Percentiles rank a stretch among this genome's conserved stretches.
Evolutionary conservation across 441 rosid genomes (phyloP).

Genomic region (Erodium moschatum): DNA sequence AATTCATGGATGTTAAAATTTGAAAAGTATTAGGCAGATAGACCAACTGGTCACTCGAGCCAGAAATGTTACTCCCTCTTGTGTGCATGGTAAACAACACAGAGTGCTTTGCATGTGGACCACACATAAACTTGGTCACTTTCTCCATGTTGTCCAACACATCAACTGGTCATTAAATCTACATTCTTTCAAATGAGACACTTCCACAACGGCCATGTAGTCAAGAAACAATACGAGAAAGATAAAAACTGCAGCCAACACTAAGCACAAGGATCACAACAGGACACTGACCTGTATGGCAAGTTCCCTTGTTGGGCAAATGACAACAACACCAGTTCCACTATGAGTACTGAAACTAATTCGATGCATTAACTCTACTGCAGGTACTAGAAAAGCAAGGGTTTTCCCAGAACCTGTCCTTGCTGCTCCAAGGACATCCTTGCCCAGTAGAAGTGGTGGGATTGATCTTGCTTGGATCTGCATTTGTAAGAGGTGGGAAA

Average conservation of each 20-base stretch:
- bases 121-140: too few species aligned
- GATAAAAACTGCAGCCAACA: background rate
- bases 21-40: too few species aligned
- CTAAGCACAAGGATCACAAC: background rate
- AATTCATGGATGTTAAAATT: too few species aligned
- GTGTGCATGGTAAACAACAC: too few species aligned
- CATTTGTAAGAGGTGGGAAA: conserved; percentile 17
- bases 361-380: conserved; percentile 68
- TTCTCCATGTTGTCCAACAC: too few species aligned
- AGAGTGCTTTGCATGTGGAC: too few species aligned
- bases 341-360: conserved; percentile 57
- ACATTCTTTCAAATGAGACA: too few species aligned
- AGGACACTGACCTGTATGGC: conserved; percentile 68
- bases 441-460: conserved; percentile 62
- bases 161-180: too few species aligned
- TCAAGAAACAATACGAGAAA: background rate
- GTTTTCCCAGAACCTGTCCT: conserved; percentile 98
- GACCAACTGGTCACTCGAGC: too few species aligned
- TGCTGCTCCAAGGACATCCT: conserved; percentile 94
- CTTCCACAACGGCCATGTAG: background rate
- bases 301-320: conserved; percentile 94
- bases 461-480: conserved; percentile 88
- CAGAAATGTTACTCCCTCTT: too few species aligned
- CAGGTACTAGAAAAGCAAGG: conserved; percentile 83
- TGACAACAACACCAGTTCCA: conserved; percentile 78